Evolutionary conservation across 2,329 filamentous ascomycete genomes (phyloP), one percentile per base, ranked within the genome.

Genomic region (Neofusicoccum umdonicola): DNA sequence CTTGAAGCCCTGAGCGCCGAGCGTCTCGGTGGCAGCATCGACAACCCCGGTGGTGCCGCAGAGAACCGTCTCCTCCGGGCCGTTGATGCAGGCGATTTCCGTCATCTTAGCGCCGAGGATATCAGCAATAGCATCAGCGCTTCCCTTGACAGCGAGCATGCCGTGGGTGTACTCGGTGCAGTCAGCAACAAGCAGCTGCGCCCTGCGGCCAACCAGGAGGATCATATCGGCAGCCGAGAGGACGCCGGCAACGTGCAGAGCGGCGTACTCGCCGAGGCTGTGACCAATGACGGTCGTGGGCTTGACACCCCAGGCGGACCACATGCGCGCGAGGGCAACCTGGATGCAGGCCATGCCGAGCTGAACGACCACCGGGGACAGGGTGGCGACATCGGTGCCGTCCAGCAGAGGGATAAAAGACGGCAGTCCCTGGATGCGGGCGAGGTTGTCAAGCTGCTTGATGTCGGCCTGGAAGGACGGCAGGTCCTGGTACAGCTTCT

Each of bases 31-130:
- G 15, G 87, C 79, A 3, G 79, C 79, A 65, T 85, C 80, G 62
- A 90, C 85, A 66, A 88, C 82, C 44, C 87, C 81, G 57, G 85
- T 83, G 63, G 83, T 83, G 15, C 85, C 86, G 66, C 85, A 86
- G n/a, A 95, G 81, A 1, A 95, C 92, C 9, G 88, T 93, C 73
- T 92, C 90, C 58, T 86, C 82, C 0, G 88, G 87, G 0, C 89
- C 87, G 69, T 96, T 96, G 73, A 92, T 84, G 79, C 92, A 95
- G 15, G 91, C 89, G 66, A 88, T 77, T 69, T 85, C 83, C 39
- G 78, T 78, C 70, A 81, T 81, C 68, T 80, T 79, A 64, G 74
- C 73, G 17, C 87, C 81, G 66, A 83, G 76, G 60, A 82, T 82
- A 27, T 84, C 81, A 50, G 77, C 81, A 65, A 88, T 84, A 4